These are phyloP conservation scores for Aureobasidium sp. DNA, from an alignment of 2,329 filamentous ascomycete species.

Conservation along the genomic window DNA sequence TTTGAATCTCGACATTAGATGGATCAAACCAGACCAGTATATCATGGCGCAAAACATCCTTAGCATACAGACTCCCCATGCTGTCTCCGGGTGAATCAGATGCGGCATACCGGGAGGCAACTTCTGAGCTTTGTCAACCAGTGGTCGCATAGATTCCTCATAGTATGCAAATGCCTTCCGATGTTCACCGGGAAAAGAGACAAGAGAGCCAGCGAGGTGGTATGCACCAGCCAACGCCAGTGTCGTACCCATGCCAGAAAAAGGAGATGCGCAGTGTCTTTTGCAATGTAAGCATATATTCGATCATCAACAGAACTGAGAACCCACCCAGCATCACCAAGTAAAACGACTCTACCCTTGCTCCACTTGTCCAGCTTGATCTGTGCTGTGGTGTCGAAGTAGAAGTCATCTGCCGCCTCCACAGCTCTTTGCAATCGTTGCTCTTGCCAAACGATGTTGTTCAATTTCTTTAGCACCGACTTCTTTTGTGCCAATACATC, in stretches of 20 bases:
- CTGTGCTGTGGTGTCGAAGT: slow-evolving; percentile 24
- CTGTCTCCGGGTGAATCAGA: slow-evolving; percentile 24
- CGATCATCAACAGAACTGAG: too few relatives aligned
- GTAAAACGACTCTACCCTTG: slow-evolving; percentile 25
- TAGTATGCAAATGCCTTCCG: slow-evolving; percentile 23
- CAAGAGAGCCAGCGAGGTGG: slow-evolving; percentile 26
- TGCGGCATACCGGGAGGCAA: slow-evolving; percentile 26
- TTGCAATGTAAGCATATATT: not conserved
- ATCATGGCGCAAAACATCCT: not conserved
- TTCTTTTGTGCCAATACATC: slow-evolving; percentile 21
- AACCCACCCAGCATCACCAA: slow-evolving; percentile 28
- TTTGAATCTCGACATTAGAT: slow-evolving; percentile 18
- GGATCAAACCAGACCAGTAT: slow-evolving; percentile 17
- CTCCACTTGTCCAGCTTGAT: slow-evolving; percentile 28
- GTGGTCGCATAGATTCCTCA: slow-evolving; percentile 24
- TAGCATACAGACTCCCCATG: slow-evolving; percentile 23
- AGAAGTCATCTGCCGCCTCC: slow-evolving; percentile 25
- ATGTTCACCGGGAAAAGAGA: slow-evolving; percentile 17
- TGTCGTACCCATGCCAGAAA: slow-evolving; percentile 31
- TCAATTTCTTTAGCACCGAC: slow-evolving; percentile 23
- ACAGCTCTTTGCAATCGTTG: slow-evolving; percentile 33
- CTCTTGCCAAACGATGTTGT: slow-evolving; percentile 26
- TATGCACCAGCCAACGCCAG: slow-evolving; percentile 30
- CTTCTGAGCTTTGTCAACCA: slow-evolving; percentile 25
- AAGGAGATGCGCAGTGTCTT: slow-evolving; percentile 21